phyloP scores from a whole-genome alignment of 176 grass and related monocot species.

The Cymbopogon citratus region DNA sequence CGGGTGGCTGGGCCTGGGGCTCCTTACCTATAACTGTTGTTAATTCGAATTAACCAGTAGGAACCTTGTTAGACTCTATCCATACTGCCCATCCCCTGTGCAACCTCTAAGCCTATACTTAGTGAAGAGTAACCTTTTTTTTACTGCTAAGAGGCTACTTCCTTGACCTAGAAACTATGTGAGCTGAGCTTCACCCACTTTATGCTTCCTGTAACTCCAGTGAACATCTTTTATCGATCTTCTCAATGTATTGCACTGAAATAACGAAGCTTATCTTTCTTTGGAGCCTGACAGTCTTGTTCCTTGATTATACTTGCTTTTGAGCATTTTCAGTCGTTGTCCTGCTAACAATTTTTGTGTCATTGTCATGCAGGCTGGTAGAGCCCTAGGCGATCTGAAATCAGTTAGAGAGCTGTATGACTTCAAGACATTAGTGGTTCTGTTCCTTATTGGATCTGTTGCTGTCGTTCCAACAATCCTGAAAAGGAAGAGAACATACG shows the following conservation, averaged over 20 bases:
- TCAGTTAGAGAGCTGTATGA: conserved; percentile 88
- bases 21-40: neutral
- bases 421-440: conserved; percentile 80
- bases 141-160: neutral
- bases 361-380: conserved; percentile 59
- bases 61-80: too few species aligned
- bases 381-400: conserved; percentile 77
- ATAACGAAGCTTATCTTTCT: neutral
- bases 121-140: neutral
- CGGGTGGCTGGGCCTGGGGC: neutral
- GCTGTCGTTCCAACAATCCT: conserved; percentile 75
- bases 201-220: neutral
- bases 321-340: neutral
- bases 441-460: conserved; percentile 85
- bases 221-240: neutral
- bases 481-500: conserved; percentile 88
- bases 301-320: neutral
- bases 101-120: neutral
- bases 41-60: neutral
- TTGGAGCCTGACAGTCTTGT: neutral
- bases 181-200: neutral
- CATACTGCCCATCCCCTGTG: neutral
- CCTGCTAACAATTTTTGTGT: neutral
- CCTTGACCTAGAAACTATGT: neutral
- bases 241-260: neutral